Evolutionary conservation across 1,284 basidiomycete genomes (phyloP), one percentile per base, ranked within the genome.

Genomic region (Fistulina hepatica): DNA sequence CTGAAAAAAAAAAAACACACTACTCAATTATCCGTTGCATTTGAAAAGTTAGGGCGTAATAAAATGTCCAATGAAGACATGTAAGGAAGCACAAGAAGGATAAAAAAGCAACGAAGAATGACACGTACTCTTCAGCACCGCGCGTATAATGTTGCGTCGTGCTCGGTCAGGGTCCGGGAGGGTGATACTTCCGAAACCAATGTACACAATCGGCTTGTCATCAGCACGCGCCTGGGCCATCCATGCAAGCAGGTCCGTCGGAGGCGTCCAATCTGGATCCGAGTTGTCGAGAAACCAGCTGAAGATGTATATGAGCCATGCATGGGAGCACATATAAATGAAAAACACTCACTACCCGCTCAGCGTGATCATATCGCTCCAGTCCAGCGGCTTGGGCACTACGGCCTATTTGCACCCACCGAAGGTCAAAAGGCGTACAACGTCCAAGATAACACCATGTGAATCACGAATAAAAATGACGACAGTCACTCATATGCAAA

Each of bases 171-270:
- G 92, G 58, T 98, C 91, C 9, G 90, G 83, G 16, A 98, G 93
- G 35, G 97, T 91, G 44, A 97, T 94, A 43, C 91, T 95, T n/a
- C 94, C 94, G 55, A 97, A 98, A 19, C 94, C 94, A 48, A 98
- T 92, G 62, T 97, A 98, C 5, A 97, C 91, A 20, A 98, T 69
- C 63, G 94, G 97, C 71, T 88, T 89, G 42, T 74, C 73, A 15
- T 65, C 60, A 22, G 66, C 63, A 48, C 77, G 81, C 5, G 92
- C 88, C 21, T 64, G 64, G 38, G 82, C 73, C 40, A 98, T 88
- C 54, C 97, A 98, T 24, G 73, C 58, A 2, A 89, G 60, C 6
- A 98, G 69, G 28, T 81, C 82, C 6, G 70, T 55, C 0, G 93
- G 89, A 9, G 93, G 84, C 5, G 72, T 64, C 92, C 92, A 97